Conservation (phyloP, 495 filamentous ascomycete species). For the Xylaria flabelliformis region DNA sequence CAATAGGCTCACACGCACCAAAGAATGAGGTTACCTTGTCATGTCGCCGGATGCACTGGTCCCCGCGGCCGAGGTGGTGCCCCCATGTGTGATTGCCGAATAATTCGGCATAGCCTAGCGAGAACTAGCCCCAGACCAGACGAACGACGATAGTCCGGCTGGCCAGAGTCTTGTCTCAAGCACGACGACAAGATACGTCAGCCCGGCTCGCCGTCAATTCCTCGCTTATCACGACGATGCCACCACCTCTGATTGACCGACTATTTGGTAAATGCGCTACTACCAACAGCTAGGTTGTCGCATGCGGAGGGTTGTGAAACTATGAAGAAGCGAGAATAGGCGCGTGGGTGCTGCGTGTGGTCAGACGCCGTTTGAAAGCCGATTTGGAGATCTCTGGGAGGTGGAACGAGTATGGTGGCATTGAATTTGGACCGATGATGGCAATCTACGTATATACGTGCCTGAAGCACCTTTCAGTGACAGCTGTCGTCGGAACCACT, state of each 20-base stretch:
- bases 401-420: conserved; percentile 1
- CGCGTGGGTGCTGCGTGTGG: not conserved
- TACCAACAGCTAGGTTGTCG: not conserved
- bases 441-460: not conserved
- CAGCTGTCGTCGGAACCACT: conserved; percentile 28
- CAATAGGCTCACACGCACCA: conserved; percentile 2
- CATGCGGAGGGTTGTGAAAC: not conserved
- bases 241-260: conserved; percentile 19
- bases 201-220: not conserved
- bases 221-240: not conserved
- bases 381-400: not conserved
- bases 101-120: conserved; percentile 51
- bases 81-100: conserved; percentile 48
- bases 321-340: not conserved
- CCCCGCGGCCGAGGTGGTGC: conserved; percentile 33
- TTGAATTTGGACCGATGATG: conserved; percentile 4
- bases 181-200: not conserved
- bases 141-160: conserved; percentile 13
- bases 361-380: not conserved
- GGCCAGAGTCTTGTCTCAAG: not conserved
- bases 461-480: not conserved
- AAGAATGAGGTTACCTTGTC: conserved; percentile 40
- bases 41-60: conserved; percentile 45
- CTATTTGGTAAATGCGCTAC: not conserved
- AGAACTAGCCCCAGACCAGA: conserved; percentile 14